Base-by-base conservation (phyloP, 2,329 filamentous ascomycete genomes). In the Ustulina deusta region DNA sequence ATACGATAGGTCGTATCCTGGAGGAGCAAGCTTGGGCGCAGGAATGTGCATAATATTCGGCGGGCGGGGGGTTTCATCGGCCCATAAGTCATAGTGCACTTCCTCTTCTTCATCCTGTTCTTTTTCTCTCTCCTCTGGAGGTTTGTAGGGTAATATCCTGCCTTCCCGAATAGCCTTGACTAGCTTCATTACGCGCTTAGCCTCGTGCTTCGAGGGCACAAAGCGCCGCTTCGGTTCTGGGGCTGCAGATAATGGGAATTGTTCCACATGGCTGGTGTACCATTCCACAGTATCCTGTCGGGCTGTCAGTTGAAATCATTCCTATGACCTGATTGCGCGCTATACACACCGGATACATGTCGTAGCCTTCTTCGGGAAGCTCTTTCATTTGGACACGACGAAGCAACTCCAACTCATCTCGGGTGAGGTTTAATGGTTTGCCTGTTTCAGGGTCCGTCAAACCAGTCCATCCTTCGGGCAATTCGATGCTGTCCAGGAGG, bases 391-490 rank as follows among this genome's bases (percentile, higher is more conserved):
- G 95, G 58, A 99, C 88, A 75, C 93, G 92, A 75, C 91, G 91
- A 71, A 99, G 84, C 67, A 98, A 88, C 77, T 97, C 92, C 72
- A 99, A 81, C 80, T 99, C 94, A 72, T 97, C 92, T 68, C 91
- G 89, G 75, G 88, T 97, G 57, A 99, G 85, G 76, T 97, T 90
- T 73, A 99, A 82, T 25, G 95, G 94, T 80, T 97, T 97, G 72
- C 96, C 97, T 5, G 97, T 99, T 54, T 93, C 88, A 5, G 95
- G 94, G 80, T 99, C 96, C 9, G 94, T 97, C 71, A 98, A 84
- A 65, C 95, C 96, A 61, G 96, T 99, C 94, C 94, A 99, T 71
- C 95, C 96, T 84, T 97, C 94, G 15, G 96, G 96, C 40, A 99
- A 85, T 77, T 99, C 96, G 75, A 99, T 99, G 81, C 93, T 97